Base-by-base conservation (phyloP, 2,329 filamentous ascomycete species). In the Monilinia fructicola region DNA sequence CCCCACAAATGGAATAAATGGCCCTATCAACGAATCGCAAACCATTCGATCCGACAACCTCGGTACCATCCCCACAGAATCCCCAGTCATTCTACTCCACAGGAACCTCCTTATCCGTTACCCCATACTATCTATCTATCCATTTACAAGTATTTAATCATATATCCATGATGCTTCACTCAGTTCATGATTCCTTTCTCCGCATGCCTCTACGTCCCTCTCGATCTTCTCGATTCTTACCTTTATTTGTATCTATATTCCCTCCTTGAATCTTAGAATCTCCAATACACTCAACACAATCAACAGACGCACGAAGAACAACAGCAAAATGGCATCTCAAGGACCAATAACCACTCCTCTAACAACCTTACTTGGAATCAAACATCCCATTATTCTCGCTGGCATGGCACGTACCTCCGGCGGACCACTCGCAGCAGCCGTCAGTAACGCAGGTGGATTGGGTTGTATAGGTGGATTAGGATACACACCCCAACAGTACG, bases 371-470 rank as follows among this genome's bases (percentile, higher is more conserved):
- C 85, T 97, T 63, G 86, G 87, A 31, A 97, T 97, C 79, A 82
- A 89, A 72, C 93, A 97, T 80, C 94, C 94, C 52, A 89, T 98
- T 78, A 82, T 97, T 72, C 90, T 97, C 26, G 94, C 94, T 44
- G 94, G 94, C 74, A 98, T 98, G 94, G 93, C 94, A 2, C 87
- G 90, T 69, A 91, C 91, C 12, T 93, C 91, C 0, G 89, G 90
- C 68, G 91, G 90, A 0, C 84, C 83, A 23, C 87, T 96, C 56
- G 92, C 92, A 10, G 92, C 92, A 3, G 92, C 92, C 7, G 92
- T 96, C 48, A 95, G 88, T 65, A 89, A 89, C 70, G 88, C 90
- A 9, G 90, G 91, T 23, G 91, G 90, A 0, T 81, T 92, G 0
- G 90, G 90, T 63, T 90, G 92, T 72, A 88, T 91, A 67, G 86